Percentiles rank a stretch among this genome's conserved stretches.
Evolutionary conservation across 805 yeast species (phyloP).

Genomic region (Blastobotrys parvus): DNA sequence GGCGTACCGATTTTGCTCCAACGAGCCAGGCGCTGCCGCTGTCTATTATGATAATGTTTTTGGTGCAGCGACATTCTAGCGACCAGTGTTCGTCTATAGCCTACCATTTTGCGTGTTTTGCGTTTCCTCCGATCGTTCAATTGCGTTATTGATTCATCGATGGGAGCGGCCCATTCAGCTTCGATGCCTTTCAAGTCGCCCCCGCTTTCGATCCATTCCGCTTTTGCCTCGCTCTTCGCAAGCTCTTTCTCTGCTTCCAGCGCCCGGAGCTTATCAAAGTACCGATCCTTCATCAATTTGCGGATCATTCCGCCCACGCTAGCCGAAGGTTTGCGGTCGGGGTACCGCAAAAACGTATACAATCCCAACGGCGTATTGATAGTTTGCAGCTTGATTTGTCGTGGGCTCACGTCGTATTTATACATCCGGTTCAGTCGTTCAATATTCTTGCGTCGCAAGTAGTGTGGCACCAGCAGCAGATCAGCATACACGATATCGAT

Average conservation of each 20-base stretch:
- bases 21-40: no score
- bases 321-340: constrained; percentile 1
- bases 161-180: constrained; percentile 4
- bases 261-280: neutral
- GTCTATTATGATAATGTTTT: no score
- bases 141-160: constrained; percentile 1
- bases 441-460: neutral
- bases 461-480: constrained; percentile 5
- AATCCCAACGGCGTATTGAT: constrained; percentile 4
- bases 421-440: neutral
- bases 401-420: neutral
- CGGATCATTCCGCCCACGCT: neutral
- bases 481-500: constrained; percentile 5
- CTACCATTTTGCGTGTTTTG: neutral
- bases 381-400: neutral
- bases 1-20: no score
- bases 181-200: neutral
- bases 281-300: neutral
- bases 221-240: constrained; percentile 4
- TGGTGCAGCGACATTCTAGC: no score
- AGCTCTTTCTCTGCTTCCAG: constrained; percentile 1
- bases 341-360: neutral
- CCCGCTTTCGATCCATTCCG: constrained; percentile 5
- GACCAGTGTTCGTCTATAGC: neutral
- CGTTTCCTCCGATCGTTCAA: neutral